Base-by-base conservation (phyloP, 129 eudicot genomes). In the Flaveria ramosissima region DNA sequence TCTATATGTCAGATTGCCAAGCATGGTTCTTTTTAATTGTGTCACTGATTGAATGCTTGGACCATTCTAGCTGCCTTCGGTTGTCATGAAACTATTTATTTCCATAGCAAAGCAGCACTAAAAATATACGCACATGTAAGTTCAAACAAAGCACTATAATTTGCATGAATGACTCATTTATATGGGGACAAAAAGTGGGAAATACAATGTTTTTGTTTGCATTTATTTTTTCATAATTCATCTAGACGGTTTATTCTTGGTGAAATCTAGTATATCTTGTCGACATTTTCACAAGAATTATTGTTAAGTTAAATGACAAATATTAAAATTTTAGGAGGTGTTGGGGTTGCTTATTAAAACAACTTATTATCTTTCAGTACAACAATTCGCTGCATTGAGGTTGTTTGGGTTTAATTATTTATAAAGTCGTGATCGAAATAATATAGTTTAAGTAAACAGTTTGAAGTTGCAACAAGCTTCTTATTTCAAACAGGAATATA, bases 51-150 rank as follows among this genome's bases (percentile, higher is more conserved):
- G 50, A 32, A 72, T 23, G 17, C 55, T 53, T 53, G 10, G 47
- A 53, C 41, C 66, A 19, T 72, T 30, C 3, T 6, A 63, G 45
- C 16, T 63, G 9, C 45, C 69, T 63, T 27, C 45, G 6, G 45
- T 30, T 11, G 36, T 57, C 36, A 39, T 36, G 23, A 73, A 73
- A 73, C 77, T 50, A 57, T 43, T 63, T 16, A 13, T 55, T 55
- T 55, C 12, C 19, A 36, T 13, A 63, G 6, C 69, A 27, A 63
- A 27, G 6, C 56, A 50, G 19, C 74, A 26, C 24, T 19, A 43
- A 69, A 19, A 45, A 45, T 10, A 45, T 7, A 13, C 26, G 12
- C 9, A 20, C 2, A 5, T 6, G 7, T 6, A 36, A 36, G 41
- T 4, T 6, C 6, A 36, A 10, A 21, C 3, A 12, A 2, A 41